Evolutionary conservation across 1,284 basidiomycete species (phyloP).

Genomic region (Moesziomyces sp.): DNA sequence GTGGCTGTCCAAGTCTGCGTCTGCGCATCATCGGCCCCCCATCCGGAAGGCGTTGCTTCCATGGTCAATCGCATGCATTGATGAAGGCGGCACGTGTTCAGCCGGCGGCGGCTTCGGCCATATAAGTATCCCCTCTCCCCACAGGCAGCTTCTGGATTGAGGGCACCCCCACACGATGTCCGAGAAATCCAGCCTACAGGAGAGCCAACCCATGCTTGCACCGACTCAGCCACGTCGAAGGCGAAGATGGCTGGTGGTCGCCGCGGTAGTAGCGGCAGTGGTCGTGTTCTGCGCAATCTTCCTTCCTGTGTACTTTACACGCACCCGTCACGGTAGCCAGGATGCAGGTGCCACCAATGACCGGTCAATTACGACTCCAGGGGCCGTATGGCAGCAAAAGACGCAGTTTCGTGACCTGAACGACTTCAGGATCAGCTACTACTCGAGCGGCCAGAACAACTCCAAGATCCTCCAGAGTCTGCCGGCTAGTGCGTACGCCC

Average conservation of each 20-base stretch:
- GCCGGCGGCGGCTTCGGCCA: too few relatives aligned
- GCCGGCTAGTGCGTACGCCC: neutral
- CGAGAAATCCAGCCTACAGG: neutral
- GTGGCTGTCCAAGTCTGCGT: too few relatives aligned
- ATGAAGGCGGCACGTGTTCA: too few relatives aligned
- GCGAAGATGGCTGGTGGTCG: too few relatives aligned
- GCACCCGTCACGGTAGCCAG: too few relatives aligned
- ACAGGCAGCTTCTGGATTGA: too few relatives aligned
- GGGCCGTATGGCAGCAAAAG: constrained; percentile 69
- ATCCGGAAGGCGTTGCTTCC: too few relatives aligned
- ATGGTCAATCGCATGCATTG: too few relatives aligned
- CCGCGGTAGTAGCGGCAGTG: neutral
- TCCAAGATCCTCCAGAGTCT: constrained; percentile 1
- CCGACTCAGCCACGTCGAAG: neutral
- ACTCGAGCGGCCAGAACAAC: constrained; percentile 15
- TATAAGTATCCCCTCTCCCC: too few relatives aligned
- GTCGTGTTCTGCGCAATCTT: constrained; percentile 9
- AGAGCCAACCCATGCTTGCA: neutral
- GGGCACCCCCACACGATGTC: too few relatives aligned
- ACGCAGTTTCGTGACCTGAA: constrained; percentile 3
- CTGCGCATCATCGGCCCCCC: neutral
- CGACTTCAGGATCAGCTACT: constrained; percentile 22
- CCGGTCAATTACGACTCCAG: constrained; percentile 52
- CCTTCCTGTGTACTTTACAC: constrained; percentile 18
- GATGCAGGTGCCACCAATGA: too few relatives aligned